phyloP scores from a whole-genome alignment of 2,329 filamentous ascomycete species.

The Sarocladium kiliense region DNA sequence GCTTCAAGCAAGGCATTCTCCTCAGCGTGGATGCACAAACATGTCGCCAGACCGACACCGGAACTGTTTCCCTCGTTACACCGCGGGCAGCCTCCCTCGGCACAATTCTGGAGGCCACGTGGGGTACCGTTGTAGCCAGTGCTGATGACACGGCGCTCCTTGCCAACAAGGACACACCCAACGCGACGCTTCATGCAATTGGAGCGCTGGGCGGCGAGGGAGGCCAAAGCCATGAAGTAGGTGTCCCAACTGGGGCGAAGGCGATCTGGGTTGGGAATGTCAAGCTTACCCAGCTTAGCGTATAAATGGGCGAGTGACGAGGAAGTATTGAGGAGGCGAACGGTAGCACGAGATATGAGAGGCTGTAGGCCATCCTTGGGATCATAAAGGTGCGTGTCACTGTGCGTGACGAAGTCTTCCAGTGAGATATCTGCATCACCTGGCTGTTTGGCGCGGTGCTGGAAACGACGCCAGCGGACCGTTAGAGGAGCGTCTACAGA shows the following conservation, averaged over 20 bases:
- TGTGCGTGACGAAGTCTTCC: conserved; percentile 51
- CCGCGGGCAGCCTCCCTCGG: conserved; percentile 81
- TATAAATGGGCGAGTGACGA: conserved; percentile 67
- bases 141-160: conserved; percentile 79
- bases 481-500: conserved; percentile 87
- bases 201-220: conserved; percentile 79
- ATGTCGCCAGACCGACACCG: conserved; percentile 75
- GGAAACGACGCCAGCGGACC: conserved; percentile 77
- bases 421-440: conserved; percentile 33
- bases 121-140: conserved; percentile 99
- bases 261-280: conserved; percentile 72
- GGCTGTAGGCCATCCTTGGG: conserved; percentile 60
- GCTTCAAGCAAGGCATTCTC: conserved; percentile 96
- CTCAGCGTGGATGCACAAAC: conserved; percentile 95
- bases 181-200: conserved; percentile 99
- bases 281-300: conserved; percentile 64
- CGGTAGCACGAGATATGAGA: conserved; percentile 73
- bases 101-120: conserved; percentile 81
- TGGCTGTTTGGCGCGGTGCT: conserved; percentile 18
- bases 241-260: conserved; percentile 90
- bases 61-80: conserved; percentile 72
- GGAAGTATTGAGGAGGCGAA: conserved; percentile 83
- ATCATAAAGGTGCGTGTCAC: conserved; percentile 73
- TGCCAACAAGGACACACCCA: conserved; percentile 81
- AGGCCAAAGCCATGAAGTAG: conserved; percentile 97